phyloP scores from a whole-genome alignment of 148 eudicot genomes.

The Rhododendron kiyosumense region DNA sequence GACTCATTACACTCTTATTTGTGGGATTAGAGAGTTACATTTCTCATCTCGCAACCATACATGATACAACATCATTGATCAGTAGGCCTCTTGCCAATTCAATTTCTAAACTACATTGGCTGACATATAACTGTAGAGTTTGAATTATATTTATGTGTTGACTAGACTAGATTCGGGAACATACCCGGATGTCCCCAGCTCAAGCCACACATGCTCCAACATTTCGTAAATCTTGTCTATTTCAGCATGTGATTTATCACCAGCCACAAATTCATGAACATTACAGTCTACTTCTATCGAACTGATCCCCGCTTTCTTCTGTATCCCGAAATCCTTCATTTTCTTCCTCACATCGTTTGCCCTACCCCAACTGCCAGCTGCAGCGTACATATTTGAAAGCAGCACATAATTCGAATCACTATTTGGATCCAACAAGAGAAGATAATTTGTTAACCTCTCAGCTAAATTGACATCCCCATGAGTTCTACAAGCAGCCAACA shows the following conservation, averaged over 20 bases:
- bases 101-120: not conserved
- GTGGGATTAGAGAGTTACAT: not conserved
- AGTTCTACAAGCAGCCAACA: conserved; percentile 50
- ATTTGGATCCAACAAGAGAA: conserved; percentile 34
- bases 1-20: not conserved
- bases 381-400: conserved; percentile 55
- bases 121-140: not conserved
- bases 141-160: conserved; percentile 7
- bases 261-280: conserved; percentile 41
- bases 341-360: conserved; percentile 41
- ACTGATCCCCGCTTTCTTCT: conserved; percentile 48
- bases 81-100: not conserved
- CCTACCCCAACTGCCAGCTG: conserved; percentile 48
- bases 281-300: conserved; percentile 35
- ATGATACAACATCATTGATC: not conserved
- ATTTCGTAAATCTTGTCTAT: conserved; percentile 26
- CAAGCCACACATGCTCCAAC: conserved; percentile 27
- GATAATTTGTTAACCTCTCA: conserved; percentile 35
- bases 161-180: conserved; percentile 20
- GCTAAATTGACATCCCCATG: conserved; percentile 45
- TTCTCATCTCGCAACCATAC: not conserved
- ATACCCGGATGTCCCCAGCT: conserved; percentile 28
- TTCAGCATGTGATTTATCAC: conserved; percentile 36
- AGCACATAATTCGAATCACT: conserved; percentile 46
- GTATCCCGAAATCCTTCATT: conserved; percentile 47